These are phyloP conservation scores for Ambrosia artemisiifolia DNA, from an alignment of 129 eudicot species.

Conservation along the genomic window DNA sequence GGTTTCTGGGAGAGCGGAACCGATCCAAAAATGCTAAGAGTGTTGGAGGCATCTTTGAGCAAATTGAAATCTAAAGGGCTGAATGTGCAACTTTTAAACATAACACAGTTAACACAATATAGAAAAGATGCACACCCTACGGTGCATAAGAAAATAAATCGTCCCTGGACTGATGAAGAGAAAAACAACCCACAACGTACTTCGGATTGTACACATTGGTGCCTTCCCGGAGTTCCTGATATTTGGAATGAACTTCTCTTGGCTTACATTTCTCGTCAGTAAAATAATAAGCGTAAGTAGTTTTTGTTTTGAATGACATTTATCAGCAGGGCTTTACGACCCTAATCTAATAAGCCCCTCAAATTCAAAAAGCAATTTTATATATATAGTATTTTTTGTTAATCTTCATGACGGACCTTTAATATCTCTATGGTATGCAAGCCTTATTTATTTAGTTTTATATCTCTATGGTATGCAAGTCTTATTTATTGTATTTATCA, in stretches of 20 bases:
- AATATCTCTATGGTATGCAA: no score
- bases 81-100: slow-evolving; percentile 22
- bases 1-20: slow-evolving; percentile 27
- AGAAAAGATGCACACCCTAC: slow-evolving; percentile 36
- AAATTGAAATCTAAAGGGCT: slow-evolving; percentile 24
- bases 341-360: no score
- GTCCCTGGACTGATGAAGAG: slow-evolving; percentile 26
- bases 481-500: no score
- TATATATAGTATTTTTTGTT: no score
- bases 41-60: slow-evolving; percentile 13
- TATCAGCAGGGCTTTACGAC: no score
- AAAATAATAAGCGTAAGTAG: neutral
- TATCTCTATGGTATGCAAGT: no score
- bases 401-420: no score
- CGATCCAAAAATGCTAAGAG: slow-evolving; percentile 12
- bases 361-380: no score
- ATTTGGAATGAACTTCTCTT: slow-evolving; percentile 35
- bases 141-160: slow-evolving; percentile 16
- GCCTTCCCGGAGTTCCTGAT: slow-evolving; percentile 39
- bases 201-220: slow-evolving; percentile 37
- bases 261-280: slow-evolving; percentile 14
- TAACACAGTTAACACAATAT: slow-evolving; percentile 26
- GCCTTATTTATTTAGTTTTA: no score
- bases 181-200: slow-evolving; percentile 14
- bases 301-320: neutral